Base-by-base conservation (phyloP, 2,329 filamentous ascomycete species). In the Stenocarpella maydis region DNA sequence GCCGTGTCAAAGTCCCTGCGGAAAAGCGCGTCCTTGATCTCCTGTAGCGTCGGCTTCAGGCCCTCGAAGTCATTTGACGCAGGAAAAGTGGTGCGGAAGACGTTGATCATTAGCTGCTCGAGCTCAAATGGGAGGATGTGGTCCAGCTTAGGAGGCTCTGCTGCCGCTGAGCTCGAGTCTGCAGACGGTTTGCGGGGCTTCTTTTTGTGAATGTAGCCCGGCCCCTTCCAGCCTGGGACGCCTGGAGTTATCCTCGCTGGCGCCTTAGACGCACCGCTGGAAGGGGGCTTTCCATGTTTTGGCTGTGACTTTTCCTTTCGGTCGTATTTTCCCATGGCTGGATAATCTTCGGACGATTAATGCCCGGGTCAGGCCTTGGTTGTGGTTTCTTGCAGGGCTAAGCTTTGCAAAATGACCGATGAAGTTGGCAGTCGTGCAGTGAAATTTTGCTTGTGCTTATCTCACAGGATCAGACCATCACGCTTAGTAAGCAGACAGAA, bases 21-120 rank as follows among this genome's bases (percentile, higher is more conserved):
- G 78, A 91, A 98, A 10, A 99, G 85, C 72, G 95, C 93, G 9
- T 90, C 86, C 80, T 98, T 99, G 72, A 98, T 88, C 65, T 91
- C 88, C 77, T 97, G 95, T 24, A 98, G 85, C 4, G 90, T 80
- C 1, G 84, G 76, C 34, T 85, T 79, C 60, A 90, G 84, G n/a
- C 75, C 73, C 12, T 82, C 79, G 3, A 84, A 84, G 10, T 79
- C 75, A 61, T 90, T 81, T 8, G 85, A 77, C 2, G 80, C 78
- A 15, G 80, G 76, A 74, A 96, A 92, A 0, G 92, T 85, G 71
- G 87, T 81, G 69, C 85, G 85, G 81, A 97, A 97, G 72, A 94
- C 82, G 74, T 94, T 86, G 55, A 97, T 83, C 31, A 96, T 71
- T 10, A 63, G 37, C 60, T 65, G 69, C 65, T 65, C 49, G 17